phyloP scores from a whole-genome alignment of 2,329 filamentous ascomycete genomes.

The Lomentospora prolificans region DNA sequence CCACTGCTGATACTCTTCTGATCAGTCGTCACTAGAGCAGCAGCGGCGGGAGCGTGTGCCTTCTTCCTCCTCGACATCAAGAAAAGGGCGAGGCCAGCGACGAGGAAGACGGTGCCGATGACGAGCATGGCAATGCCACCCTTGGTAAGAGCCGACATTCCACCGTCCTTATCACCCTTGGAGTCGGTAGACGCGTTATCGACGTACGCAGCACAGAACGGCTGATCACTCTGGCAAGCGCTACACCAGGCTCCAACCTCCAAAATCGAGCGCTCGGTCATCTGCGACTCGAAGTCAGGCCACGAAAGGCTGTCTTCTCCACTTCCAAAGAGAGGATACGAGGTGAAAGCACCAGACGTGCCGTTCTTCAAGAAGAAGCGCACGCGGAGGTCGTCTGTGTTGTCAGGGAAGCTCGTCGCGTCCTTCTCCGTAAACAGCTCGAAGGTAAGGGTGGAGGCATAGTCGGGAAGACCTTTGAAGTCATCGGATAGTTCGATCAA shows the following conservation, averaged over 20 bases:
- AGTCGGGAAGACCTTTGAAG: conserved; percentile 24
- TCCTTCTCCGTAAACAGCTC: conserved; percentile 21
- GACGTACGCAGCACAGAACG: conserved; percentile 23
- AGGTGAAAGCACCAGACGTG: conserved; percentile 18
- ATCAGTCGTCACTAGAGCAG: background rate
- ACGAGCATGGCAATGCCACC: conserved; percentile 24
- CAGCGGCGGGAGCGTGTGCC: background rate
- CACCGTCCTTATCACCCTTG: conserved; percentile 10
- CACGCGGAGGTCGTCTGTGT: conserved; percentile 19
- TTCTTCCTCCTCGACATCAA: conserved; percentile 16
- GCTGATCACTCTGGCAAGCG: conserved; percentile 17
- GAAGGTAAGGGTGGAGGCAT: conserved; percentile 25
- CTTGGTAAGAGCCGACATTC: conserved; percentile 23
- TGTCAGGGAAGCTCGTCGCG: conserved; percentile 17
- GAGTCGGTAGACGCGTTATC: conserved; percentile 10
- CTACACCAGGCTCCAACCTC: conserved; percentile 22
- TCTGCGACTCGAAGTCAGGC: conserved; percentile 19
- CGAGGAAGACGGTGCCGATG: conserved; percentile 18
- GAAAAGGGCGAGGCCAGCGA: conserved; percentile 13
- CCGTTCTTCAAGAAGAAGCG: conserved; percentile 26
- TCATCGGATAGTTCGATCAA: conserved; percentile 18
- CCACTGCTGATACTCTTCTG: conserved; percentile 4
- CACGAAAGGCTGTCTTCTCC: conserved; percentile 19
- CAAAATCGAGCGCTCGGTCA: conserved; percentile 19
- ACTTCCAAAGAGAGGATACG: conserved; percentile 21